Evolutionary conservation across 257 asterid species (phyloP).

Genomic region (Jaltomata sinuosa): DNA sequence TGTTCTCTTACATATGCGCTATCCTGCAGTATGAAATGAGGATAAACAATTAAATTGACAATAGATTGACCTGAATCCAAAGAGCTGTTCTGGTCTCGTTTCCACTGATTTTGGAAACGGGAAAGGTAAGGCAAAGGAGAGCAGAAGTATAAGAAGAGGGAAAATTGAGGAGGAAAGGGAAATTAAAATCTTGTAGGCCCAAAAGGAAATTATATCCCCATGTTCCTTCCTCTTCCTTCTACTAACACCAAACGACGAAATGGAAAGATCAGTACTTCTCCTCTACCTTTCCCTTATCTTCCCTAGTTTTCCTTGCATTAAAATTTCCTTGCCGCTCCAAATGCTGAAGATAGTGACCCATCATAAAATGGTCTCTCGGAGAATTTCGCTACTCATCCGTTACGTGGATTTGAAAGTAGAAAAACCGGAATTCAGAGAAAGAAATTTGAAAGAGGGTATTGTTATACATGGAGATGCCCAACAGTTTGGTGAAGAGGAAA

Average conservation of each 20-base stretch:
- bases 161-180: not conserved
- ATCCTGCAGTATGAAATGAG: not conserved
- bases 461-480: not conserved
- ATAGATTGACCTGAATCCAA: not conserved
- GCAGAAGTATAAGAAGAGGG: not conserved
- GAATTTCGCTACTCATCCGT: not conserved
- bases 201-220: not conserved
- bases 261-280: not conserved
- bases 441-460: not conserved
- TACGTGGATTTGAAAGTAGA: not conserved
- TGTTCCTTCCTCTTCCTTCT: not conserved
- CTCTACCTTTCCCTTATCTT: not conserved
- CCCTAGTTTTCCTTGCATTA: not conserved
- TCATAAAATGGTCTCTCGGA: not conserved
- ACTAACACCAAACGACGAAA: not conserved
- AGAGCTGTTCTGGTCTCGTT: not conserved
- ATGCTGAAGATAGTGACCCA: not conserved
- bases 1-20: not conserved
- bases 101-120: not conserved
- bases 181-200: not conserved
- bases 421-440: not conserved
- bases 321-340: not conserved
- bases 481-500: not conserved
- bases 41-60: not conserved
- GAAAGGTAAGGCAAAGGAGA: not conserved